Conservation (phyloP, 257 asterid species). For the Nicotiana benthamiana region DNA sequence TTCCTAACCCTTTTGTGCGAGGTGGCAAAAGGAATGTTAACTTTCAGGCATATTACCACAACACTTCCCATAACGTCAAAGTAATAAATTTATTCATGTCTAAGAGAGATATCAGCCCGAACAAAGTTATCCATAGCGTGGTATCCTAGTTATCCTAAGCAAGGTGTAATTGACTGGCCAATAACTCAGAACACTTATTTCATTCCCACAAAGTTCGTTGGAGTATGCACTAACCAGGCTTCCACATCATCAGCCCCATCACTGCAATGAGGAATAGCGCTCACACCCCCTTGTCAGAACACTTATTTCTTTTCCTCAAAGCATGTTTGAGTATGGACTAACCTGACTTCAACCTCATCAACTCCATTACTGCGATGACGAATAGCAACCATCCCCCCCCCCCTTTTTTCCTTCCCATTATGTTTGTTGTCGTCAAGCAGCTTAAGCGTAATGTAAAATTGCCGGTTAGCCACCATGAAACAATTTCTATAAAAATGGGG, state of each 20-base stretch:
- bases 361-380: neutral
- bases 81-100: neutral
- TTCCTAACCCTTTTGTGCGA: neutral
- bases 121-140: neutral
- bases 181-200: neutral
- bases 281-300: neutral
- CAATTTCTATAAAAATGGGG: too few species aligned
- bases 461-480: too few species aligned
- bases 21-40: neutral
- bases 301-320: neutral
- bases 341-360: neutral
- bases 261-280: neutral
- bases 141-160: neutral
- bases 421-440: too few species aligned
- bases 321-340: neutral
- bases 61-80: neutral
- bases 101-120: neutral
- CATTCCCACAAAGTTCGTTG: neutral
- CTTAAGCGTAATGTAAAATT: too few species aligned
- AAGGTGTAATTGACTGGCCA: neutral
- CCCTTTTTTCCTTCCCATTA: too few species aligned
- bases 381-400: too few species aligned
- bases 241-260: neutral
- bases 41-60: neutral
- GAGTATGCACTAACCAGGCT: neutral